Evolutionary conservation across 192 early-diverging fungal species (phyloP).

Genomic region (Rhizophlyctis rosea): DNA sequence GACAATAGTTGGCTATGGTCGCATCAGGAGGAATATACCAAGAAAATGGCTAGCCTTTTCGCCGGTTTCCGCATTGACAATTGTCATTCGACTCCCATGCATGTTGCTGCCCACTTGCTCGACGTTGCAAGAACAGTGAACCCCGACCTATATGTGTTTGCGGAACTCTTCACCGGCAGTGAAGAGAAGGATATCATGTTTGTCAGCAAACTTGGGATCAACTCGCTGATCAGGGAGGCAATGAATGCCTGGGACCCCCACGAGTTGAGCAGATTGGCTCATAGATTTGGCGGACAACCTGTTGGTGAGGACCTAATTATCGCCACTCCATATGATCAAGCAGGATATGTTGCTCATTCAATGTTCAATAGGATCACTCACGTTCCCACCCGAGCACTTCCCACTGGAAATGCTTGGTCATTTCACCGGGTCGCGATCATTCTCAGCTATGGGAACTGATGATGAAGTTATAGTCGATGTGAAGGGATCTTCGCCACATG

Average conservation of each 20-base stretch:
- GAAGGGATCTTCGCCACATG: constrained; percentile 80
- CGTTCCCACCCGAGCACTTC: constrained; percentile 43
- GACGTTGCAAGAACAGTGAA: constrained; percentile 80
- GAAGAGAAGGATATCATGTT: constrained; percentile 92
- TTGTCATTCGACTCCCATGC: constrained; percentile 96
- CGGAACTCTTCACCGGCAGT: constrained; percentile 97
- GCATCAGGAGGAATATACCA: constrained; percentile 86
- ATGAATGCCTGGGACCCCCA: constrained; percentile 95
- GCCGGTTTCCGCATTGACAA: constrained; percentile 99
- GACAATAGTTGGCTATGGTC: constrained; percentile 97
- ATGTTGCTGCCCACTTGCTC: constrained; percentile 88
- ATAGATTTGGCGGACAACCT: constrained; percentile 88
- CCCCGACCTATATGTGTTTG: constrained; percentile 94
- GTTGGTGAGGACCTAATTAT: constrained; percentile 55
- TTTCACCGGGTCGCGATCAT: constrained; percentile 35
- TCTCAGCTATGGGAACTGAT: constrained; percentile 25
- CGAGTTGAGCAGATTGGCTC: constrained; percentile 86
- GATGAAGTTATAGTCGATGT: constrained; percentile 66
- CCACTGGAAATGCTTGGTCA: constrained; percentile 73
- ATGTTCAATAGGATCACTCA: constrained; percentile 51
- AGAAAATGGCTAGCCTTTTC: constrained; percentile 83
- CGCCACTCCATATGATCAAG: neutral
- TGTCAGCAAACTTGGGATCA: constrained; percentile 90
- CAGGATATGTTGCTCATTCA: neutral
- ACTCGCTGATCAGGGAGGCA: constrained; percentile 94